Evolutionary conservation across 169 alveolate species (phyloP).

Genomic region (Babesia ovata): DNA sequence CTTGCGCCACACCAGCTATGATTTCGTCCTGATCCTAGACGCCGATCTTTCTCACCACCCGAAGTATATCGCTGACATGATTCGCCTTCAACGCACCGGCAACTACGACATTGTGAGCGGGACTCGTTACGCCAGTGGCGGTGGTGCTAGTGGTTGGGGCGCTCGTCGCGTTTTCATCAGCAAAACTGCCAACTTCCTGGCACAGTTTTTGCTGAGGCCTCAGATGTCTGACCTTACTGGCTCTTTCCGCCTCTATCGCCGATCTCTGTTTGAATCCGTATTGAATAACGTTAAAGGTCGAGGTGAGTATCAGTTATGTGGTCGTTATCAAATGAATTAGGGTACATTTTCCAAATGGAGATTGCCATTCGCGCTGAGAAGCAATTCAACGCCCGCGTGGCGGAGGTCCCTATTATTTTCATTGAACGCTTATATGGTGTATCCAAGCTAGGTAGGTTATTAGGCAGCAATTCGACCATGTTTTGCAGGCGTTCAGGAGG

Average conservation of each 20-base stretch:
- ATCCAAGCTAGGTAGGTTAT: conserved; percentile 85
- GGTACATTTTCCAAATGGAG: conserved; percentile 97
- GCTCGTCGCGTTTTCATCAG: conserved; percentile 90
- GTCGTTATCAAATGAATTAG: conserved; percentile 42
- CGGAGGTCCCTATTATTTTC: conserved; percentile 96
- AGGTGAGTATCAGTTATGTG: not conserved
- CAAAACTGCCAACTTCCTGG: conserved; percentile 92
- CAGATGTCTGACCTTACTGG: conserved; percentile 92
- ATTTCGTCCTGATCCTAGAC: conserved; percentile 94
- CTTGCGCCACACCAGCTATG: conserved; percentile 86
- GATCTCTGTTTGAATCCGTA: conserved; percentile 83
- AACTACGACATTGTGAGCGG: conserved; percentile 95
- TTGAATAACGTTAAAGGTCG: conserved; percentile 42
- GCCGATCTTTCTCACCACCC: conserved; percentile 98
- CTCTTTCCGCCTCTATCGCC: conserved; percentile 92
- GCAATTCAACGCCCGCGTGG: conserved; percentile 84
- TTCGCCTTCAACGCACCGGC: conserved; percentile 85
- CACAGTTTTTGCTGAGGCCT: conserved; percentile 83
- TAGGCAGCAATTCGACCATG: not conserved
- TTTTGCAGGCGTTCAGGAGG: conserved; percentile 34
- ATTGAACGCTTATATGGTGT: conserved; percentile 95
- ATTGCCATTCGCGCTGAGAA: conserved; percentile 91
- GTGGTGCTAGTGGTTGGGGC: conserved; percentile 98
- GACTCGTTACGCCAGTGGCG: conserved; percentile 91
- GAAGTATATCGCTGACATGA: conserved; percentile 88